Evolutionary conservation across 257 asterid genomes (phyloP).

Genomic region (Solanum piurae): DNA sequence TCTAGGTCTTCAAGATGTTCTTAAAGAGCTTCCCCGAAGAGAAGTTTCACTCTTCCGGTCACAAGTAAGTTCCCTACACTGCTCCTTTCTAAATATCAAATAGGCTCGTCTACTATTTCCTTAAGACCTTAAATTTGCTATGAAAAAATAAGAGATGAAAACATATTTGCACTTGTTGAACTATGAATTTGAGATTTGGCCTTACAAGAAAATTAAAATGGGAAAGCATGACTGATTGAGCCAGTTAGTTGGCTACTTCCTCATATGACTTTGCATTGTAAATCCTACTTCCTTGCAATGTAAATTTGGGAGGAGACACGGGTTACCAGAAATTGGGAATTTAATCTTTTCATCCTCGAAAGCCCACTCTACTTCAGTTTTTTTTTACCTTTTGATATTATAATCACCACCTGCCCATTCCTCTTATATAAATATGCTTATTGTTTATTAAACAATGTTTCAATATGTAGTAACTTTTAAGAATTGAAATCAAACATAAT

Average conservation of each 20-base stretch:
- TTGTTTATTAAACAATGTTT: not conserved
- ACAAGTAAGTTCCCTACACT: constrained; percentile 30
- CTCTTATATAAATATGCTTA: not conserved
- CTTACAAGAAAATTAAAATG: not conserved
- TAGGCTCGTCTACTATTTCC: not conserved
- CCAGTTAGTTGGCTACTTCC: not conserved
- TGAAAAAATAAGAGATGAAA: not conserved
- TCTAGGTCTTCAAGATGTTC: constrained; percentile 78
- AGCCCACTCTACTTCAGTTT: not conserved
- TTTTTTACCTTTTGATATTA: not conserved
- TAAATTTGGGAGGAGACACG: not conserved
- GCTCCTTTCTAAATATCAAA: not conserved
- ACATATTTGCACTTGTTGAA: not conserved
- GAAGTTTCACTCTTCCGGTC: constrained; percentile 70
- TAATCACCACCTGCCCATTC: not conserved
- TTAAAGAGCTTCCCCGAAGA: constrained; percentile 70
- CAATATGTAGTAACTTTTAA: not conserved
- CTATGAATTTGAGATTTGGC: not conserved
- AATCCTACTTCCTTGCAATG: not conserved
- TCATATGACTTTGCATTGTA: not conserved
- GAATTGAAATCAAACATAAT: not conserved
- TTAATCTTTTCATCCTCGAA: not conserved
- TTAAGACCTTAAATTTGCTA: not conserved
- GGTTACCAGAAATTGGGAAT: not conserved
- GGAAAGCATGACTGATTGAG: not conserved